A percentile compares a stretch with the other conserved stretches of the same genome.
These are phyloP conservation scores for Stemphylium lycopersici DNA, from an alignment of 2,329 filamentous ascomycete genomes.

Conservation along the genomic window DNA sequence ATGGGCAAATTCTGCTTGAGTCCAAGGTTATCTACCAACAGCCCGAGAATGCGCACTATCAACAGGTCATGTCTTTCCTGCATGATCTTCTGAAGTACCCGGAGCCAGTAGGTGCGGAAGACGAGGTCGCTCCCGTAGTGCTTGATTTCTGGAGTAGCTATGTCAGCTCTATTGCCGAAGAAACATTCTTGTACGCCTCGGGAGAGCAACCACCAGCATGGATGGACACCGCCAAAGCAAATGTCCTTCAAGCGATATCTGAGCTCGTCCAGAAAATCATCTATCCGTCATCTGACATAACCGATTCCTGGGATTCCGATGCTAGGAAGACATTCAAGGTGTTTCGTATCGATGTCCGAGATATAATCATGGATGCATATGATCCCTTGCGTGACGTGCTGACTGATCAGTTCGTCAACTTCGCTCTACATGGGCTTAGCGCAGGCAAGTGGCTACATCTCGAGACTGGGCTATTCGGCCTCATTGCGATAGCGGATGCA, in stretches of 20 bases:
- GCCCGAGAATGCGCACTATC: conserved; percentile 45
- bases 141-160: conserved; percentile 84
- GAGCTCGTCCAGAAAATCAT: conserved; percentile 72
- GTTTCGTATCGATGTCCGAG: conserved; percentile 78
- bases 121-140: conserved; percentile 74
- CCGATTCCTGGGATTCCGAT: conserved; percentile 71
- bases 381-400: conserved; percentile 57
- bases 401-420: conserved; percentile 55
- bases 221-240: conserved; percentile 63
- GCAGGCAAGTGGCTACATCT: conserved; percentile 56
- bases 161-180: conserved; percentile 70
- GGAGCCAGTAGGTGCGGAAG: conserved; percentile 72
- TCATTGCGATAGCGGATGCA: conserved; percentile 72
- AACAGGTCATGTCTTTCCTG: conserved; percentile 55
- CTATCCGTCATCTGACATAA: conserved; percentile 65
- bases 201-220: conserved; percentile 55
- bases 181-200: conserved; percentile 45
- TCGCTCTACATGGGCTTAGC: conserved; percentile 51
- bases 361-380: conserved; percentile 76
- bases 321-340: conserved; percentile 72
- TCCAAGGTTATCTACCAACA: conserved; percentile 55
- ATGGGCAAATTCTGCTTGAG: conserved; percentile 43
- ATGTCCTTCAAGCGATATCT: conserved; percentile 69
- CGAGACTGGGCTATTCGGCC: conserved; percentile 63
- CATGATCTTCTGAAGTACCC: conserved; percentile 69